Evolutionary conservation across 768 basidiomycete species (phyloP).

Genomic region (Tephrocybe sp.): DNA sequence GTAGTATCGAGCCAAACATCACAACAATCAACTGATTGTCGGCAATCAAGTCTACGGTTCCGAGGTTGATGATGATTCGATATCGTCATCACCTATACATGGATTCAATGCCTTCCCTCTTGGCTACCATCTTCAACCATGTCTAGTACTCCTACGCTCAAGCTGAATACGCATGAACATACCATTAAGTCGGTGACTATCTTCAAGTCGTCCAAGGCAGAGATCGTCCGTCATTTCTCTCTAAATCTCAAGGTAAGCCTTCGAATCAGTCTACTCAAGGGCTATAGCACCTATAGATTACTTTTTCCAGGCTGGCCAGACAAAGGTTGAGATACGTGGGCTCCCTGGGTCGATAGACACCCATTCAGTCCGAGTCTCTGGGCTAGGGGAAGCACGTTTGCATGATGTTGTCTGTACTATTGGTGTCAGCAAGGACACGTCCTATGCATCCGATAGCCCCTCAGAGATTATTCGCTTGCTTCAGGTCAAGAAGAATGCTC

Average conservation of each 20-base stretch:
- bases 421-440: slow-evolving; percentile 17
- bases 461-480: slow-evolving; percentile 37
- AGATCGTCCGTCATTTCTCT: slow-evolving; percentile 52
- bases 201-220: slow-evolving; percentile 56
- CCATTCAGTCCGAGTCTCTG: slow-evolving; percentile 53
- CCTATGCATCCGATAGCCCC: slow-evolving; percentile 21
- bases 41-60: too few species aligned
- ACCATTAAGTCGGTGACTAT: slow-evolving; percentile 56
- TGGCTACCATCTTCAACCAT: slow-evolving; percentile 1
- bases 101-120: too few species aligned
- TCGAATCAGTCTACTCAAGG: neutral
- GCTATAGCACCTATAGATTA: neutral
- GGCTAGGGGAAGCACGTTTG: slow-evolving; percentile 46
- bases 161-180: slow-evolving; percentile 36
- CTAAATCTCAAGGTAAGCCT: slow-evolving; percentile 45
- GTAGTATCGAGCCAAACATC: too few species aligned
- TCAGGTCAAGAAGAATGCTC: slow-evolving; percentile 29
- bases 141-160: slow-evolving; percentile 5
- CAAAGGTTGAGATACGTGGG: slow-evolving; percentile 47
- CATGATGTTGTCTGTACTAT: slow-evolving; percentile 56
- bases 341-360: slow-evolving; percentile 52
- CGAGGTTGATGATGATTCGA: too few species aligned
- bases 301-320: slow-evolving; percentile 46
- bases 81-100: too few species aligned
- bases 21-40: too few species aligned